Conservation (phyloP, 805 yeast species). For the Saturnispora gosingensis region DNA sequence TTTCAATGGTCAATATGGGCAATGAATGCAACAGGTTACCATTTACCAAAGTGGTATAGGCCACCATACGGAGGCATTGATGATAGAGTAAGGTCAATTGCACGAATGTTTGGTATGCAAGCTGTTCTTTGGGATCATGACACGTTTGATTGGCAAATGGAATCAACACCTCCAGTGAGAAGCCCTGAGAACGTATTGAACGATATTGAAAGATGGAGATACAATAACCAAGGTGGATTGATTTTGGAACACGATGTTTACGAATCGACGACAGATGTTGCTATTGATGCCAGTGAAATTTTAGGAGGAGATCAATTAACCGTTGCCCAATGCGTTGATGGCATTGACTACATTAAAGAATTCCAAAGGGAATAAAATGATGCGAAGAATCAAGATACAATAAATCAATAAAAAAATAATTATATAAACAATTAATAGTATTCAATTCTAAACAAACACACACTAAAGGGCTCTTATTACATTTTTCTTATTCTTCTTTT, state of each 20-base stretch:
- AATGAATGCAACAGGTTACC: constrained; percentile 86
- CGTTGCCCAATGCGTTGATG: constrained; percentile 69
- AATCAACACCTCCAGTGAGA: constrained; percentile 34
- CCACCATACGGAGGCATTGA: constrained; percentile 97
- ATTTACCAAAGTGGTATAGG: constrained; percentile 85
- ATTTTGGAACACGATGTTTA: constrained; percentile 84
- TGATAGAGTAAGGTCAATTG: constrained; percentile 70
- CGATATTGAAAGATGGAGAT: constrained; percentile 49
- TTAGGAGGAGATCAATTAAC: constrained; percentile 58
- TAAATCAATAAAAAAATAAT: background rate
- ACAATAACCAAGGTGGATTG: constrained; percentile 41
- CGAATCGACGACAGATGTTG: constrained; percentile 58
- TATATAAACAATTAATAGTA: background rate
- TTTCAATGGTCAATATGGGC: constrained; percentile 97
- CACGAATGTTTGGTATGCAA: constrained; percentile 78
- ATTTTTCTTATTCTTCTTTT: background rate
- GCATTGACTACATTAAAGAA: constrained; percentile 47
- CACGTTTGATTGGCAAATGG: constrained; percentile 82
- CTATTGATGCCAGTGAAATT: constrained; percentile 45
- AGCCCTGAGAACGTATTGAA: constrained; percentile 43
- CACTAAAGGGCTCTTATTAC: background rate
- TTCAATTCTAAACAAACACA: background rate
- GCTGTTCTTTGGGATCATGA: constrained; percentile 83
- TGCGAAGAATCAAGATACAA: background rate
- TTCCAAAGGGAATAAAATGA: constrained; percentile 6